phyloP scores from a whole-genome alignment of 805 yeast species.

The Saccharomycopsis schoenii region DNA sequence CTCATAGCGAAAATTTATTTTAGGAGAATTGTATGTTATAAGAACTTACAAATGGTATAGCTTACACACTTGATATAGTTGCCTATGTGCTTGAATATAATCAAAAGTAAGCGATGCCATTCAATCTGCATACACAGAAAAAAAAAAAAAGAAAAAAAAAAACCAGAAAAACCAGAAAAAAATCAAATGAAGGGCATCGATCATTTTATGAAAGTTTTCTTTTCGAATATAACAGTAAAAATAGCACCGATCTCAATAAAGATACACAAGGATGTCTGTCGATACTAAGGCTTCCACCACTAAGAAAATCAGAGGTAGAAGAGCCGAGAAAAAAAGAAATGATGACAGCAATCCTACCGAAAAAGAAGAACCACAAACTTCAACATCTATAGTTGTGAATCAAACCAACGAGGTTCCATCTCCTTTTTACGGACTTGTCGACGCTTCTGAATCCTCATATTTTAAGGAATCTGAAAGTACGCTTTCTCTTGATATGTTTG shows the following conservation, averaged over 20 bases:
- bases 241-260: not conserved
- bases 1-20: too few relatives aligned
- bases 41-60: too few relatives aligned
- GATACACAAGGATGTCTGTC: not conserved
- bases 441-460: constrained; percentile 75
- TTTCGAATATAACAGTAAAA: not conserved
- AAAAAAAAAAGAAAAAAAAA: too few relatives aligned
- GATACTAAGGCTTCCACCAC: not conserved
- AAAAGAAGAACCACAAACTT: not conserved
- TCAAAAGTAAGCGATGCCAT: not conserved
- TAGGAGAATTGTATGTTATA: too few relatives aligned
- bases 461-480: constrained; percentile 90
- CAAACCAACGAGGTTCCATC: constrained; percentile 22
- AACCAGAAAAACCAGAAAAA: too few relatives aligned
- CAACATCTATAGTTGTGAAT: not conserved
- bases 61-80: not conserved
- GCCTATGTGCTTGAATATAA: not conserved
- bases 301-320: not conserved
- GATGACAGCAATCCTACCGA: not conserved
- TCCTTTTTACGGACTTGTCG: constrained; percentile 80
- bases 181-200: not conserved
- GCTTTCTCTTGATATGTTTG: constrained; percentile 71
- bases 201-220: too few relatives aligned
- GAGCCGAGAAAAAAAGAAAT: not conserved
- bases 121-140: not conserved